A percentile compares a stretch with the other conserved stretches of the same genome.
Evolutionary conservation across 2,329 filamentous ascomycete genomes (phyloP).

Genomic region (Fusarium equiseti): DNA sequence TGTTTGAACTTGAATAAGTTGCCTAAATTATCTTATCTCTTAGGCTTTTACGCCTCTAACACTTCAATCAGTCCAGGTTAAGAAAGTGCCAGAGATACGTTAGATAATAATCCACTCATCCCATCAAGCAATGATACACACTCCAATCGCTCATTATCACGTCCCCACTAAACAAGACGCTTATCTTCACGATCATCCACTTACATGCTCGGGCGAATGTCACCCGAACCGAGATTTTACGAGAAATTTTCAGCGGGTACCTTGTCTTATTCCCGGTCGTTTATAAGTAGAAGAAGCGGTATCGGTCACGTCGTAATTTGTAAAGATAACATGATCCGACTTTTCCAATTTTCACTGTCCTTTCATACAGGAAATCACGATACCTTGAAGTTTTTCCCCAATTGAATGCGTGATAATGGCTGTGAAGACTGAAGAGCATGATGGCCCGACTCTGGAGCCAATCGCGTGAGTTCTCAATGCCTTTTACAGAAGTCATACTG

Average conservation of each 20-base stretch:
- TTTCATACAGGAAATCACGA: background rate
- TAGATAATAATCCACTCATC: background rate
- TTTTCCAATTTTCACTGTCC: background rate
- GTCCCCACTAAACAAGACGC: background rate
- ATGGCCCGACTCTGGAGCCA: background rate
- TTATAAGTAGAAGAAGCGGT: background rate
- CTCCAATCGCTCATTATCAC: too few relatives aligned
- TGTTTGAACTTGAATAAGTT: too few relatives aligned
- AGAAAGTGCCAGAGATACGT: too few relatives aligned
- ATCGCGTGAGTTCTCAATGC: background rate
- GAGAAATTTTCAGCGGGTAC: conserved; percentile 1
- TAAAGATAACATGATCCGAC: background rate
- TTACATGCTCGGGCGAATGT: background rate
- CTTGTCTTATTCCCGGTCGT: background rate
- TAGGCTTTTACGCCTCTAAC: too few relatives aligned
- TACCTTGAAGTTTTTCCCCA: background rate
- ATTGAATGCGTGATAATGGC: conserved; percentile 17
- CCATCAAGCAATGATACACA: too few relatives aligned
- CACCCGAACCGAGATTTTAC: conserved; percentile 4
- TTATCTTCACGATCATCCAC: background rate
- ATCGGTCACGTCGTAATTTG: background rate
- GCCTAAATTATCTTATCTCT: too few relatives aligned
- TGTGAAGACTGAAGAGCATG: background rate
- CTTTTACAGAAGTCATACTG: background rate
- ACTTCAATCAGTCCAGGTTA: too few relatives aligned